phyloP scores from a whole-genome alignment of 140 eudicot species.

The Bidens hawaiensis region DNA sequence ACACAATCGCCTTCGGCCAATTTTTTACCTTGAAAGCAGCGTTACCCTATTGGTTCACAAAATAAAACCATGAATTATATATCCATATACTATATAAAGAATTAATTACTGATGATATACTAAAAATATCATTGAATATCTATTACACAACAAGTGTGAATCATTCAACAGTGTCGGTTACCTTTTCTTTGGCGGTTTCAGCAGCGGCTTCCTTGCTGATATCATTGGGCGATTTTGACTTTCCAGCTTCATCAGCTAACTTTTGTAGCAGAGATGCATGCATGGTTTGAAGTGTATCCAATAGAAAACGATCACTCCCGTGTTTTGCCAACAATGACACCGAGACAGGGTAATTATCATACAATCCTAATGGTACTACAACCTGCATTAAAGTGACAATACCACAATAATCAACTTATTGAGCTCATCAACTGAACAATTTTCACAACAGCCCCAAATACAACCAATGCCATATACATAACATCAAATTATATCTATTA shows the following conservation, averaged over 20 bases:
- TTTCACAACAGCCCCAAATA: neutral
- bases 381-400: slow-evolving; percentile 35
- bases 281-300: slow-evolving; percentile 59
- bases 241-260: slow-evolving; percentile 42
- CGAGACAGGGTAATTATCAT: slow-evolving; percentile 70
- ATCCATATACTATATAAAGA: neutral
- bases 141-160: no score
- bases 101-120: neutral
- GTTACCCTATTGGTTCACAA: slow-evolving; percentile 52
- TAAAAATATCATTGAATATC: neutral
- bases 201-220: slow-evolving; percentile 69
- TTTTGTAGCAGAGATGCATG: slow-evolving; percentile 52
- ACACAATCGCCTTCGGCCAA: slow-evolving; percentile 78
- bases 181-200: slow-evolving; percentile 92
- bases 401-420: neutral
- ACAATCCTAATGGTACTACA: slow-evolving; percentile 61
- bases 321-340: slow-evolving; percentile 75
- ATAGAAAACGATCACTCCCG: slow-evolving; percentile 82
- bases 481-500: no score
- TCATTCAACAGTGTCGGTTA: slow-evolving; percentile 16
- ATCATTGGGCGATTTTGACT: slow-evolving; percentile 40
- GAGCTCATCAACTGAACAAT: no score
- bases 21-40: slow-evolving; percentile 71
- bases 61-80: slow-evolving; percentile 3
- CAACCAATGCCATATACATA: neutral